These are phyloP conservation scores for Alternaria metachromatica DNA, from an alignment of 2,329 filamentous ascomycete species.

Conservation along the genomic window DNA sequence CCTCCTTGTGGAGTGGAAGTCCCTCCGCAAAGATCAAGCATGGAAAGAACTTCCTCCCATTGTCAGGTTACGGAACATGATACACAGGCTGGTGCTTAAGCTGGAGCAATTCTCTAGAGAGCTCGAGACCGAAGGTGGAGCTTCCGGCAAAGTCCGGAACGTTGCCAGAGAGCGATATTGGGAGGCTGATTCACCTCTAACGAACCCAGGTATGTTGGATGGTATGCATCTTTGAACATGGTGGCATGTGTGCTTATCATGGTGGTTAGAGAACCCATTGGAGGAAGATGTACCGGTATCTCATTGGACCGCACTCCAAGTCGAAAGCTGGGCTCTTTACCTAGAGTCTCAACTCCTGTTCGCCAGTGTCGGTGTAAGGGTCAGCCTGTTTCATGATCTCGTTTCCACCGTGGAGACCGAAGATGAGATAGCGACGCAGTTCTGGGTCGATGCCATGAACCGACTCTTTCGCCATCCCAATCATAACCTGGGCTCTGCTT, in stretches of 20 bases:
- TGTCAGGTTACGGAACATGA: background rate
- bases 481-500: background rate
- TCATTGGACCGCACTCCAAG: background rate
- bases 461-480: no score
- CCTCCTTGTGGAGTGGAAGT: no score
- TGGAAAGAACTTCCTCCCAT: no score
- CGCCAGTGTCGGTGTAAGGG: background rate
- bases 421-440: background rate
- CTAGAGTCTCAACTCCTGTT: background rate
- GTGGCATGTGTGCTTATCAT: no score
- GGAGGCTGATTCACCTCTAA: background rate
- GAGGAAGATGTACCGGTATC: background rate
- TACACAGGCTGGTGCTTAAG: background rate
- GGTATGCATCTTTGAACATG: no score
- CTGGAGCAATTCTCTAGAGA: background rate
- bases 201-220: background rate
- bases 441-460: background rate
- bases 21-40: no score
- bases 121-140: background rate
- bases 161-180: background rate
- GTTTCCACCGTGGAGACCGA: background rate
- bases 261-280: background rate
- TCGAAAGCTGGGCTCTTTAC: background rate
- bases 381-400: background rate
- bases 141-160: background rate